Conservation (phyloP, 805 yeast species). For the Cyberlindnera lachancei region DNA sequence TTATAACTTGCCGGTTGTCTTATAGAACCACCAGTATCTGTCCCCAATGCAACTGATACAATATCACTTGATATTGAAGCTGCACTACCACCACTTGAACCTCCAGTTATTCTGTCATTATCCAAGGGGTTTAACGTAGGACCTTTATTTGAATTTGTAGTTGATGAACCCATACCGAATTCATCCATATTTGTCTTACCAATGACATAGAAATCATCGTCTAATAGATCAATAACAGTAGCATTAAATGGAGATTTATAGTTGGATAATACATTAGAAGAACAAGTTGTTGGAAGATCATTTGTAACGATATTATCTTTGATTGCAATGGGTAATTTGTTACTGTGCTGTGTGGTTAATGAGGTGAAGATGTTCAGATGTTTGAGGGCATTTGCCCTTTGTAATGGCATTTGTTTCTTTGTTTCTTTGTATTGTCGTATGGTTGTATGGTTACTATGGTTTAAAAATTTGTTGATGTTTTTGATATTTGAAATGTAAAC, state of each 20-base stretch:
- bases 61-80: slow-evolving; percentile 75
- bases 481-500: not conserved
- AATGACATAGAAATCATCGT: slow-evolving; percentile 41
- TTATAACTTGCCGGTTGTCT: slow-evolving; percentile 88
- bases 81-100: slow-evolving; percentile 95
- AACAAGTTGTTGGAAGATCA: slow-evolving; percentile 68
- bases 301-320: slow-evolving; percentile 79
- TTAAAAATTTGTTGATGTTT: no score
- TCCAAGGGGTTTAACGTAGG: slow-evolving; percentile 47
- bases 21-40: slow-evolving; percentile 97
- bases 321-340: slow-evolving; percentile 31
- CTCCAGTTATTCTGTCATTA: slow-evolving; percentile 56
- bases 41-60: slow-evolving; percentile 76
- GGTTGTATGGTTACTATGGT: no score
- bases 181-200: slow-evolving; percentile 95
- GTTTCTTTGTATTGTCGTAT: no score
- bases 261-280: slow-evolving; percentile 51
- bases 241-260: slow-evolving; percentile 79
- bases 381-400: not conserved
- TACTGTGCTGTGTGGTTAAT: slow-evolving; percentile 7
- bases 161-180: slow-evolving; percentile 93
- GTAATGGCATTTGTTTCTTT: not conserved
- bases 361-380: slow-evolving; percentile 36
- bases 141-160: slow-evolving; percentile 48
- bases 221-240: slow-evolving; percentile 55